Evolutionary conservation across 179 eudicot species (phyloP).

Genomic region (Gypsophila paniculata): DNA sequence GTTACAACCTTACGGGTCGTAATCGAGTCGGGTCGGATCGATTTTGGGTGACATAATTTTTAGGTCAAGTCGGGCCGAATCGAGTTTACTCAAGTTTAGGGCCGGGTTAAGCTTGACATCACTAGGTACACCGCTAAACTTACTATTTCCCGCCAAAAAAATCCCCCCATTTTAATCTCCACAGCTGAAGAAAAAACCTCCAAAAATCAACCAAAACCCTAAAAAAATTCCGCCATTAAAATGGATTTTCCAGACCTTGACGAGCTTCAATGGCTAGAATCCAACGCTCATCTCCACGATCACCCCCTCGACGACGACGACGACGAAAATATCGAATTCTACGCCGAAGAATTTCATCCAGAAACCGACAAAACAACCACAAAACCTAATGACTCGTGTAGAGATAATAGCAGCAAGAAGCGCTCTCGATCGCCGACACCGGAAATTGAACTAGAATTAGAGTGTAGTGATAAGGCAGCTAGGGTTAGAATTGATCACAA

Average conservation of each 20-base stretch:
- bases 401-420: conserved; percentile 26
- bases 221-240: conserved; percentile 5
- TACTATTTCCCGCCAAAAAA: conserved; percentile 16
- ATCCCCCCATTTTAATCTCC: neutral
- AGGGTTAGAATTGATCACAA: conserved; percentile 23
- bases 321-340: conserved; percentile 21
- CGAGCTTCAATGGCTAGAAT: conserved; percentile 89
- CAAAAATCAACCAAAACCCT: conserved; percentile 11
- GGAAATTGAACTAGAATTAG: conserved; percentile 10
- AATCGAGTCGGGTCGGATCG: too few species aligned
- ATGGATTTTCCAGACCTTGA: conserved; percentile 70
- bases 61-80: too few species aligned
- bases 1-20: too few species aligned
- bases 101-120: too few species aligned
- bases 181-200: neutral
- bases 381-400: neutral
- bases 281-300: conserved; percentile 37
- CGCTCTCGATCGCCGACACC: conserved; percentile 27
- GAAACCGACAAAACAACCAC: too few species aligned
- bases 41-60: too few species aligned
- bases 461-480: neutral
- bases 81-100: too few species aligned
- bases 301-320: conserved; percentile 26
- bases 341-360: conserved; percentile 15
- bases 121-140: too few species aligned